Evolutionary conservation across 2,329 filamentous ascomycete genomes (phyloP), one percentile per base, ranked within the genome.

Genomic region (Fusarium sp.): DNA sequence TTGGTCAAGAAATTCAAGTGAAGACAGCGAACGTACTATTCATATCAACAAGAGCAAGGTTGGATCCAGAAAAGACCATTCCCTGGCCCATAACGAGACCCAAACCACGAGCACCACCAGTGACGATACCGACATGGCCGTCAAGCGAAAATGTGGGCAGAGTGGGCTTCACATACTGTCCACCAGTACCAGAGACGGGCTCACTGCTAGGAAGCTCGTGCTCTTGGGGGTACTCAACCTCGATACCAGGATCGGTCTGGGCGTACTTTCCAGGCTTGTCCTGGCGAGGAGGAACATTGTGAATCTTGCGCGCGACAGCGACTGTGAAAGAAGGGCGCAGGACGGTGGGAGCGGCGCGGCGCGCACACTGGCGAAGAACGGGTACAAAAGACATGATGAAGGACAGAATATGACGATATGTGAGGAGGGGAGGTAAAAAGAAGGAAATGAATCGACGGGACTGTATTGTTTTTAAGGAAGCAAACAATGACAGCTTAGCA

Each of bases 81-180:
- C 94, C 95, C 86, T 98, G 95, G 61, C 93, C 94, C 93, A 98
- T 98, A 77, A 97, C 95, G 70, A 98, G 86, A 43, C 96, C 96
- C 67, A 98, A 84, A 9, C 96, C 96, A 80, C 95, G 89, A 30
- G 96, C 96, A 80, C 95, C 96, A 62, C 96, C 96, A 1, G 96
- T 98, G 43, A 98, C 93, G 45, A 98, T 87, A 56, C 91, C 95
- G 10, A 95, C 93, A 80, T 92, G 93, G 70, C 91, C 93, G 81
- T 97, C 93, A 37, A 98, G 89, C 10, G 95, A 96, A 85, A 98
- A 98, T 50, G 91, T 91, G 37, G 94, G 91, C 32, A 98, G 89
- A 0, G 95, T 97, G 30, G 95, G 92, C 86, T 95, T 95, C 84
- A 94, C 93, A 79, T 97, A 94, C 80, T 92, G 89, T 20, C 94